These are phyloP conservation scores for Aspergillus viridinutans DNA, from an alignment of 2,329 filamentous ascomycete genomes.

Conservation along the genomic window DNA sequence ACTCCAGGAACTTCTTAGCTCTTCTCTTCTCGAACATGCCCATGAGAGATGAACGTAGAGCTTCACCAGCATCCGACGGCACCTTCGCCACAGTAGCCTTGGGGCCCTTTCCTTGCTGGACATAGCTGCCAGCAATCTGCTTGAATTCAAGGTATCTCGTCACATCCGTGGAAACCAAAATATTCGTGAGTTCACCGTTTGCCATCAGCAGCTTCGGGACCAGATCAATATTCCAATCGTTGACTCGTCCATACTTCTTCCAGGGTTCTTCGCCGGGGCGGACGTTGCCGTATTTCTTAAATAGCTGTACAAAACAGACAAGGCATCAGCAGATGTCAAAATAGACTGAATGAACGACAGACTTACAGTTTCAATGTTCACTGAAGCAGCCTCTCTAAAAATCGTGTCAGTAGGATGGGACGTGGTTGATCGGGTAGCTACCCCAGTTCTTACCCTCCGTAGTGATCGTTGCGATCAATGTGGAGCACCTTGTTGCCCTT, in stretches of 20 bases:
- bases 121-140: slow-evolving; percentile 92
- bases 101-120: slow-evolving; percentile 77
- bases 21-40: slow-evolving; percentile 96
- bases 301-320: slow-evolving; percentile 61
- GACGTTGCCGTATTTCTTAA: slow-evolving; percentile 93
- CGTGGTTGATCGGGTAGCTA: slow-evolving; percentile 14
- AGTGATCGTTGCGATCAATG: slow-evolving; percentile 98
- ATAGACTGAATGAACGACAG: not conserved
- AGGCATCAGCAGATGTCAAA: slow-evolving; percentile 18
- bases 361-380: slow-evolving; percentile 89
- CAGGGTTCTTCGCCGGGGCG: slow-evolving; percentile 78
- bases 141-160: slow-evolving; percentile 88
- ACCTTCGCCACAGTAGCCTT: slow-evolving; percentile 96
- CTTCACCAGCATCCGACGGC: slow-evolving; percentile 85
- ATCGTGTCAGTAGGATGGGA: slow-evolving; percentile 23
- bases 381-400: slow-evolving; percentile 80
- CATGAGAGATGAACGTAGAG: slow-evolving; percentile 89
- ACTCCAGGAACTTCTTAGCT: slow-evolving; percentile 95
- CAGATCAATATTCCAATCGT: slow-evolving; percentile 99
- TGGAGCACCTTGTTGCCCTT: slow-evolving; percentile 99
- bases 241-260: slow-evolving; percentile 94
- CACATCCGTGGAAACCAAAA: slow-evolving; percentile 92
- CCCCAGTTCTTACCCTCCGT: slow-evolving; percentile 72
- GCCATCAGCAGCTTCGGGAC: slow-evolving; percentile 99
- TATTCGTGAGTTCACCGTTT: slow-evolving; percentile 96